Evolutionary conservation across 2,329 filamentous ascomycete genomes (phyloP).

Genomic region (Chrysoporthe puriensis): DNA sequence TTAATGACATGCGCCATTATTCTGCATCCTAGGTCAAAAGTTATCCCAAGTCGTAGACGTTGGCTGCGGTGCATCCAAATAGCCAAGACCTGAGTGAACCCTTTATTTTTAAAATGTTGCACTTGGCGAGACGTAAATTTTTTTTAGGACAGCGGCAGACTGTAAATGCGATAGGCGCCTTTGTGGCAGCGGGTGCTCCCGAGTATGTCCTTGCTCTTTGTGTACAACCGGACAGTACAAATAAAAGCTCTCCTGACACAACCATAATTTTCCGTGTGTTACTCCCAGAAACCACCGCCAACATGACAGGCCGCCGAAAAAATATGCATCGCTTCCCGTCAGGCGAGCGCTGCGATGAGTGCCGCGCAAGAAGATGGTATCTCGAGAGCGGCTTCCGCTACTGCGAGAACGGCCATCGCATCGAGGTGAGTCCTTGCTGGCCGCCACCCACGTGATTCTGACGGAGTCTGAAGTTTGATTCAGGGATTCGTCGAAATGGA

Average conservation of each 20-base stretch:
- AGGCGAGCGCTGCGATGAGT: conserved; percentile 63
- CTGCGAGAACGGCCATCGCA: conserved; percentile 79
- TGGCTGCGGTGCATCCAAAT: not conserved
- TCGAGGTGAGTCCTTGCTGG: conserved; percentile 60
- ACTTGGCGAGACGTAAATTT: not conserved
- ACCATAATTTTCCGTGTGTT: not conserved
- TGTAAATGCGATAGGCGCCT: not conserved
- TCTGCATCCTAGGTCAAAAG: not conserved
- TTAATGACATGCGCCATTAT: not conserved
- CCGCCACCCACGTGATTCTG: not conserved
- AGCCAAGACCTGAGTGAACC: not conserved
- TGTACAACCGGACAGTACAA: not conserved
- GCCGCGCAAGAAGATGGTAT: conserved; percentile 73
- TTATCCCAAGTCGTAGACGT: not conserved
- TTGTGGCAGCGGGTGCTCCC: conserved; percentile 1
- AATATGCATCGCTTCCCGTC: conserved; percentile 55
- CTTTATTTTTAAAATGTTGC: not conserved
- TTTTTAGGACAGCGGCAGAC: not conserved
- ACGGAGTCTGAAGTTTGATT: not conserved
- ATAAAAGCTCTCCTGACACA: not conserved
- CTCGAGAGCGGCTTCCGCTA: conserved; percentile 77
- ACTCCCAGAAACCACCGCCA: conserved; percentile 38
- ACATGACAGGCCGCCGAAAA: conserved; percentile 39
- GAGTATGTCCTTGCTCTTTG: not conserved
- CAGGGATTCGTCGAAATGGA: conserved; percentile 62